Evolutionary conservation across 306 rosid genomes (phyloP), one percentile per base, ranked within the genome.

Genomic region (Medicago lupulina): DNA sequence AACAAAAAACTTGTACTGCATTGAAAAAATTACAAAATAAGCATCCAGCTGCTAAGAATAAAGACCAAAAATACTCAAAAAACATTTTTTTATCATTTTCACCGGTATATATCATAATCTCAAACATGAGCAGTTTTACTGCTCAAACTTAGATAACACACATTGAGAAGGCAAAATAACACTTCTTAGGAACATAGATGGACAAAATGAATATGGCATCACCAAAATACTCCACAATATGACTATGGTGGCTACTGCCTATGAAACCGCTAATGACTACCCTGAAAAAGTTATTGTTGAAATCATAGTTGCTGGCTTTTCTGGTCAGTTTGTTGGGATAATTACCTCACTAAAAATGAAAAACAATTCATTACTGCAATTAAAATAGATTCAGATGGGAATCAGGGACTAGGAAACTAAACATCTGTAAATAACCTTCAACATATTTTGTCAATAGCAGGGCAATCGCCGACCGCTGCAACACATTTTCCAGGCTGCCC

Each of bases 1-100:
- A 82, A 94, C 97, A 86, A 73, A 94, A 85, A 94, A 94, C 83
- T 94, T 94, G 89, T 83, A 94, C 98, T 94, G 96, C 92, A 86
- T 50, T 40, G 40, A 67, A 69, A 57, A 62, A 76, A 73, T 63
- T 61, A 38, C 28, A 75, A 31, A 43, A 73, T 70, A 73, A 81
- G 85, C 15, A 77, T 58, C 60, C 65, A 50, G 70, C 46, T 44
- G 43, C 64, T 19, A 43, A 5, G 64, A 51, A 68, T 15, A 73
- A 61, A 66, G 55, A 76, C 34, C 39, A 61, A 66, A 63, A 50
- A 54, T 44, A 39, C 70, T 43, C 38, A 53, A 13, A 40, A 46
- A 55, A 73, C 55, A 31, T 44, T 8, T 23, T 28, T 53, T 70
- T 70, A 60, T 51, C 15, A 54, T 70, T 62, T 79, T 51, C 47